Evolutionary conservation across 257 asterid species (phyloP).

Genomic region (Fraxinus excelsior): DNA sequence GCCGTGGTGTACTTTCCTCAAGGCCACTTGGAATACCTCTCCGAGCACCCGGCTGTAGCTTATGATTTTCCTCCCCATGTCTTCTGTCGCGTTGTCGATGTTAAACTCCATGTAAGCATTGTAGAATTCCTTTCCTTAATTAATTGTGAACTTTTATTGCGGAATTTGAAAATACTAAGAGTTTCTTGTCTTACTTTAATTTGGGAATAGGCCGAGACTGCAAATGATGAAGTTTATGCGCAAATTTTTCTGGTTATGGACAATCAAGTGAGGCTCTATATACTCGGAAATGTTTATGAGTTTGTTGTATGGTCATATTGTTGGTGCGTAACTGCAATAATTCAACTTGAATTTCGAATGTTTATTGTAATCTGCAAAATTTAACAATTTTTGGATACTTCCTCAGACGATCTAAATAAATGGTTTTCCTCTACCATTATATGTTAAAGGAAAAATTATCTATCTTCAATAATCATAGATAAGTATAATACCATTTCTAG

Average conservation of each 20-base stretch:
- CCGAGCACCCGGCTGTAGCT: slow-evolving; percentile 50
- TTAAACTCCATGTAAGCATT: slow-evolving; percentile 72
- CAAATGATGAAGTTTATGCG: slow-evolving; percentile 86
- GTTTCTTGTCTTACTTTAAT: slow-evolving; percentile 2
- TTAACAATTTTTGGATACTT: background rate
- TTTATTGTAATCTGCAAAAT: slow-evolving; percentile 17
- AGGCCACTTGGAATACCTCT: slow-evolving; percentile 82
- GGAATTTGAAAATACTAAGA: slow-evolving; percentile 6
- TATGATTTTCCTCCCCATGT: slow-evolving; percentile 81
- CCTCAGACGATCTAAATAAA: slow-evolving; percentile 12
- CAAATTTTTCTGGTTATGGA: slow-evolving; percentile 83
- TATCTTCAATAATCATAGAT: background rate
- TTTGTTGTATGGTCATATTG: slow-evolving; percentile 11
- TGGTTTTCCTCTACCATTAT: background rate
- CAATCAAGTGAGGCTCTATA: slow-evolving; percentile 54
- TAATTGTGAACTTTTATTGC: slow-evolving; percentile 1
- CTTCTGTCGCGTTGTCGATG: slow-evolving; percentile 90
- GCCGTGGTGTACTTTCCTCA: slow-evolving; percentile 88
- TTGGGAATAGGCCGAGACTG: slow-evolving; percentile 69
- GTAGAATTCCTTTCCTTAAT: background rate
- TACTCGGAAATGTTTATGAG: slow-evolving; percentile 4
- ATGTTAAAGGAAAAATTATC: background rate
- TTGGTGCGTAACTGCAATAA: background rate
- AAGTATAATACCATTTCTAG: background rate
- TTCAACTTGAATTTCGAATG: background rate